These are phyloP conservation scores for Clausena lansium DNA, from an alignment of 345 rosid species.

Conservation along the genomic window DNA sequence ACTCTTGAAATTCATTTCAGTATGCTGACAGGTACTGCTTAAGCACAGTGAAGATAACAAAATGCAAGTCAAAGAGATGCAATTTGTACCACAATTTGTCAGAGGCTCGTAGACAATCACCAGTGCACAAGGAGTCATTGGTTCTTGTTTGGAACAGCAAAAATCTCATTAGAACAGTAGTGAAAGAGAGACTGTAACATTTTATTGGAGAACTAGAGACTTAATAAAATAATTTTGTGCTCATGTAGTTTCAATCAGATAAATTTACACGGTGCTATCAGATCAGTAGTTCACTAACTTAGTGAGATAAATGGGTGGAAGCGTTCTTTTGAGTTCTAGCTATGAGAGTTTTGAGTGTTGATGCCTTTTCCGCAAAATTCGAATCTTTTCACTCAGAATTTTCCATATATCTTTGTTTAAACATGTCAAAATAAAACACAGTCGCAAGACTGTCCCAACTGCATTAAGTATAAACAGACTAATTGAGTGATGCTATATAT, in stretches of 20 bases:
- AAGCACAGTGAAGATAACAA: constrained; percentile 56
- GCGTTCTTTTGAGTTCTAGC: no score
- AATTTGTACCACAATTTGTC: constrained; percentile 22
- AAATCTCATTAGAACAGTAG: constrained; percentile 37
- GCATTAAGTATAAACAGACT: no score
- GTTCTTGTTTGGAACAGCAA: constrained; percentile 50
- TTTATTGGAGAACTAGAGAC: neutral
- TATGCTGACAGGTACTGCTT: constrained; percentile 31
- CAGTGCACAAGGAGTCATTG: constrained; percentile 58
- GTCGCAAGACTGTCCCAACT: no score
- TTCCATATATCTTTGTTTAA: no score
- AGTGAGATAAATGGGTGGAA: no score
- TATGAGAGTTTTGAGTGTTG: no score
- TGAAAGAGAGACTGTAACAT: constrained; percentile 61
- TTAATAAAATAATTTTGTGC: neutral
- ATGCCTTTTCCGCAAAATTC: no score
- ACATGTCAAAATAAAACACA: no score
- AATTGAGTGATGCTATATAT: no score
- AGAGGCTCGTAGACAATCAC: constrained; percentile 10
- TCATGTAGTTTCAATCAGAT: neutral
- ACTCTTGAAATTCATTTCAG: constrained; percentile 27
- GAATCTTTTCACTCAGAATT: no score
- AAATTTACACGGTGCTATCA: neutral
- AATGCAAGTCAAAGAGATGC: constrained; percentile 48
- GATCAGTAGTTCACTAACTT: no score